Evolutionary conservation across 2,329 filamentous ascomycete species (phyloP), one percentile per base, ranked within the genome.

Genomic region (Ascochyta pisi): DNA sequence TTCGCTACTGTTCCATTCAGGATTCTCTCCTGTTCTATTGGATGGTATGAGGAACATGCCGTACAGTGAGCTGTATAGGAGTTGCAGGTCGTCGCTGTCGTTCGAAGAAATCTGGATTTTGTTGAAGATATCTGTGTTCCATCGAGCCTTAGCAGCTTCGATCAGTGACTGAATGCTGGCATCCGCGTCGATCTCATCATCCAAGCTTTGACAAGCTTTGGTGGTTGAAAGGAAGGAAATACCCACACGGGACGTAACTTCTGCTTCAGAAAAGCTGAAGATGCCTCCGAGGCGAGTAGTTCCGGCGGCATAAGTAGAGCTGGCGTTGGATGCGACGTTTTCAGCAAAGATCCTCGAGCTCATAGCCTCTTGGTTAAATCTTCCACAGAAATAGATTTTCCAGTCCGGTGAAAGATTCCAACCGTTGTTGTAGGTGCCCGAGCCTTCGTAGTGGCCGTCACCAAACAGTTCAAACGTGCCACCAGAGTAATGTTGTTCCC

Each of bases 21-120:
- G 87, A 57, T 90, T 91, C 68, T 91, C 89, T 0, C 86, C 87
- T 0, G 87, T 90, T 58, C 86, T 84, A 67, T 91, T 89, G 0
- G 86, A 87, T 0, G 88, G 88, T 33, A 90, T 82, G 10, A 90
- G 72, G 55, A 86, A 84, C 84, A 89, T 88, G 62, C 88, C 87
- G 66, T 90, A 91, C 31, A 91, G 69, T 0, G 86, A 86, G 0
- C 84, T 84, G 74, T 91, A 91, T 2, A 91, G 77, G 26, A 89
- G 77, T 45, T 81, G 77, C 7, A 89, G 76, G 42, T 84, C 86
- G 0, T 79, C 81, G 13, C 72, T 67, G 64, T 88, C 81, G 6
- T 79, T 83, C 44, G 84, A 83, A 0, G 81, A 83, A 0, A 87
- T 87, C 0, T 83, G 84, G 29, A 91, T 78, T 64, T 88, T 89